Percentiles rank a stretch among this genome's conserved stretches.
Evolutionary conservation across 768 basidiomycete species (phyloP).

Genomic region (Hygrocybe coccinea): DNA sequence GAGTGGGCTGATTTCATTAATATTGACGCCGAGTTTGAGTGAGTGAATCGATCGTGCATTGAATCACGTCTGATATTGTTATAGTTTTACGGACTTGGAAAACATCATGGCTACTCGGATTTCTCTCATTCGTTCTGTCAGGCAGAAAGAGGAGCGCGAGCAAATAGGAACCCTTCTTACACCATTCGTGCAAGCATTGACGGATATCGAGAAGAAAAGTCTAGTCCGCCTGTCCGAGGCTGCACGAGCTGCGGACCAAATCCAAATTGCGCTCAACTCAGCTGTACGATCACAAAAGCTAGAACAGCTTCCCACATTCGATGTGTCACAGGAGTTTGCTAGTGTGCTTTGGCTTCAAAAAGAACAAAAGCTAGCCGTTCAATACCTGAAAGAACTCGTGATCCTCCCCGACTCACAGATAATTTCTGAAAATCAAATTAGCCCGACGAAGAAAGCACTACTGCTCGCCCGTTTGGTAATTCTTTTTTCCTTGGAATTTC

Average conservation of each 20-base stretch:
- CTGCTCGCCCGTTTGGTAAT: constrained; percentile 61
- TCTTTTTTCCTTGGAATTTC: constrained; percentile 19
- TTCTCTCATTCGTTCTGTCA: constrained; percentile 69
- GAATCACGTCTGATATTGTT: not conserved
- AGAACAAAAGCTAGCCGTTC: constrained; percentile 80
- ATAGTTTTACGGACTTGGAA: constrained; percentile 73
- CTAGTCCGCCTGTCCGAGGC: constrained; percentile 66
- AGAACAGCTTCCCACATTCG: constrained; percentile 39
- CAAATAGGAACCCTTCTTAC: constrained; percentile 69
- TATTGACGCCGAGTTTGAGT: constrained; percentile 64
- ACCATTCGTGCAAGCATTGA: constrained; percentile 46
- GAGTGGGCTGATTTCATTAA: constrained; percentile 42
- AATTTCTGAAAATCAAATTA: constrained; percentile 8
- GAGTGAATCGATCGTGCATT: constrained; percentile 25
- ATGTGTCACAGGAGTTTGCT: constrained; percentile 77
- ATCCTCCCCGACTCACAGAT: constrained; percentile 19
- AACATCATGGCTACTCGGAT: constrained; percentile 74
- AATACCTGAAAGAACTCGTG: constrained; percentile 51
- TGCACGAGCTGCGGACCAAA: constrained; percentile 61
- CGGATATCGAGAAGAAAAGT: constrained; percentile 61
- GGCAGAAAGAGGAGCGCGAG: constrained; percentile 65
- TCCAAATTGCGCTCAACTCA: constrained; percentile 84
- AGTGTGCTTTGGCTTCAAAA: constrained; percentile 84
- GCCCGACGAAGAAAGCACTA: constrained; percentile 32
- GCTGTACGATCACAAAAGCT: constrained; percentile 70